These are phyloP conservation scores for Pleurotus ostreatus DNA, from an alignment of 768 basidiomycete genomes.

Conservation along the genomic window DNA sequence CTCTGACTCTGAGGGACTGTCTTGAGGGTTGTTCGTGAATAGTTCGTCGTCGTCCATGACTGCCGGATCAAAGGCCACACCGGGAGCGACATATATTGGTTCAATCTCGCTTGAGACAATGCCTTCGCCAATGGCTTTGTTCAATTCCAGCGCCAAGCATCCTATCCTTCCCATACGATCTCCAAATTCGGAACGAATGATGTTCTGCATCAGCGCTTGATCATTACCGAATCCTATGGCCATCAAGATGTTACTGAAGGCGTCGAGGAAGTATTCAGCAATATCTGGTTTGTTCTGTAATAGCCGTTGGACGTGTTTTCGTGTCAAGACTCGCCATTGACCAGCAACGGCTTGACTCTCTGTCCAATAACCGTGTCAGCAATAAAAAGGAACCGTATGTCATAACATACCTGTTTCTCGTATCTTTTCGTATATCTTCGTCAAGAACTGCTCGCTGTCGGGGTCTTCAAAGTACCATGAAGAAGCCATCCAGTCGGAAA, in stretches of 20 bases:
- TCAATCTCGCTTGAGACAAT: conserved; percentile 56
- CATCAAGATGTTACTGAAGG: conserved; percentile 37
- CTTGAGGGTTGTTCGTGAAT: conserved; percentile 11
- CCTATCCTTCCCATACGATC: conserved; percentile 39
- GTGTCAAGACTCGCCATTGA: conserved; percentile 53
- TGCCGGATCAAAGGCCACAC: conserved; percentile 31
- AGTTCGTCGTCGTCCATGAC: conserved; percentile 40
- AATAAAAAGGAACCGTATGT: neutral
- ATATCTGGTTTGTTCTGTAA: conserved; percentile 26
- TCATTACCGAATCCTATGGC: conserved; percentile 30
- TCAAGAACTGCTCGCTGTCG: conserved; percentile 41
- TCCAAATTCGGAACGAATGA: conserved; percentile 38
- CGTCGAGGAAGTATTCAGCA: conserved; percentile 30
- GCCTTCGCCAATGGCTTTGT: conserved; percentile 56
- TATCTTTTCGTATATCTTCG: conserved; percentile 37
- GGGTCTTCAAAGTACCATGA: conserved; percentile 50
- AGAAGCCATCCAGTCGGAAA: conserved; percentile 45
- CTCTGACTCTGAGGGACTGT: conserved; percentile 19
- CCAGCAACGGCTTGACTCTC: conserved; percentile 52
- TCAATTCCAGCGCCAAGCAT: conserved; percentile 42
- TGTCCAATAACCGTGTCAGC: conserved; percentile 14
- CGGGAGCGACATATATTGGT: conserved; percentile 39
- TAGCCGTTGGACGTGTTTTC: conserved; percentile 38
- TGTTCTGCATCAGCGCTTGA: conserved; percentile 29
- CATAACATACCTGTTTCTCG: conserved; percentile 33